Evolutionary conservation across 441 rosid species (phyloP).

Genomic region (Erodium trifolium): DNA sequence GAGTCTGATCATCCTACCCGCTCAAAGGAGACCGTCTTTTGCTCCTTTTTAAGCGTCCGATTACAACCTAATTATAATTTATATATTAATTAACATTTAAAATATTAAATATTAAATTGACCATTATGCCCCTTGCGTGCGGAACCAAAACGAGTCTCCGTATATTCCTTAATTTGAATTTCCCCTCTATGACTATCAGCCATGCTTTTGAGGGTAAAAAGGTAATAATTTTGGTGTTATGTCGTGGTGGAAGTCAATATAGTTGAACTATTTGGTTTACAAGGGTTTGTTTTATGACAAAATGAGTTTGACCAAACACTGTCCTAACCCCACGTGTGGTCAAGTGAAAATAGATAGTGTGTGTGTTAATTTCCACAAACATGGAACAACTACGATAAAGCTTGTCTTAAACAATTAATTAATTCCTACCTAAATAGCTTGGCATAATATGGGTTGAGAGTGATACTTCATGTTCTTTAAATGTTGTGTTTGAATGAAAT

Average conservation of each 20-base stretch:
- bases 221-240: no score
- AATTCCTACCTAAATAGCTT: background rate
- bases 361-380: background rate
- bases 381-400: background rate
- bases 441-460: background rate
- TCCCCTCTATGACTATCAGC: background rate
- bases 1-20: background rate
- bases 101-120: no score
- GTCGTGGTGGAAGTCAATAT: background rate
- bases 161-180: no score
- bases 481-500: background rate
- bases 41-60: background rate
- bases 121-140: no score
- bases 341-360: background rate
- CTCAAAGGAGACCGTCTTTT: constrained; percentile 2
- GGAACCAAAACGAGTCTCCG: no score
- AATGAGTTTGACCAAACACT: background rate
- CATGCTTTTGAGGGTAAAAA: background rate
- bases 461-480: constrained; percentile 1
- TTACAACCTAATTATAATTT: no score
- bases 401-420: background rate
- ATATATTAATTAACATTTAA: no score
- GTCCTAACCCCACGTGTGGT: background rate
- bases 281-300: background rate
- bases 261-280: background rate